These are phyloP conservation scores for Gaultheria prostrata DNA, from an alignment of 148 eudicot genomes.

Conservation along the genomic window DNA sequence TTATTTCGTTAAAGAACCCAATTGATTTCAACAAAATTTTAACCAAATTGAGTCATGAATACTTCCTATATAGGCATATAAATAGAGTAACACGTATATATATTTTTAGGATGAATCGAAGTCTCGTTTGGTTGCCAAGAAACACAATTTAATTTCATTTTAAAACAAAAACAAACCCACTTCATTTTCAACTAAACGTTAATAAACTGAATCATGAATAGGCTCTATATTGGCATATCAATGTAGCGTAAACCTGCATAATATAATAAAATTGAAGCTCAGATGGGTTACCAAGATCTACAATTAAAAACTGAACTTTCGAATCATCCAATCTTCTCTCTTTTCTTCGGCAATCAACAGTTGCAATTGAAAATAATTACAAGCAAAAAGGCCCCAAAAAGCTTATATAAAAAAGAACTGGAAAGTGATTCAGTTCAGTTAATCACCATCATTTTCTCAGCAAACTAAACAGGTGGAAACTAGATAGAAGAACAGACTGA, in stretches of 20 bases:
- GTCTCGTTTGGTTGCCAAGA: background rate
- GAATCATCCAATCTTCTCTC: background rate
- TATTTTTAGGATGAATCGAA: background rate
- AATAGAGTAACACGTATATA: background rate
- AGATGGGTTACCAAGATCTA: background rate
- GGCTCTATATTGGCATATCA: background rate
- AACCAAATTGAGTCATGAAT: background rate
- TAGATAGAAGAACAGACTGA: background rate
- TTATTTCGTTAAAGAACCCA: no score
- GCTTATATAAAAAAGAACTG: background rate
- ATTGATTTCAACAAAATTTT: no score
- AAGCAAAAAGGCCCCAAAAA: background rate
- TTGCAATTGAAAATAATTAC: background rate
- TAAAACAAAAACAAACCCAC: background rate
- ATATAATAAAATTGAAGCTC: background rate
- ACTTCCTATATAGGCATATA: background rate
- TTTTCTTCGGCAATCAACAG: constrained; percentile 8
- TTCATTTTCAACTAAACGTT: background rate
- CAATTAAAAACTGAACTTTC: background rate
- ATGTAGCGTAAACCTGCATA: background rate
- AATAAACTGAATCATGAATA: background rate
- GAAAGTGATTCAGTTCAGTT: background rate
- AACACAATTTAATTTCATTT: background rate
- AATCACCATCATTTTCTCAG: background rate
- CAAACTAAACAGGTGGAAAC: constrained; percentile 8